Percentiles rank a stretch among this genome's conserved stretches.
phyloP scores from a whole-genome alignment of 1,284 basidiomycete genomes.

The Baeospora myosura region DNA sequence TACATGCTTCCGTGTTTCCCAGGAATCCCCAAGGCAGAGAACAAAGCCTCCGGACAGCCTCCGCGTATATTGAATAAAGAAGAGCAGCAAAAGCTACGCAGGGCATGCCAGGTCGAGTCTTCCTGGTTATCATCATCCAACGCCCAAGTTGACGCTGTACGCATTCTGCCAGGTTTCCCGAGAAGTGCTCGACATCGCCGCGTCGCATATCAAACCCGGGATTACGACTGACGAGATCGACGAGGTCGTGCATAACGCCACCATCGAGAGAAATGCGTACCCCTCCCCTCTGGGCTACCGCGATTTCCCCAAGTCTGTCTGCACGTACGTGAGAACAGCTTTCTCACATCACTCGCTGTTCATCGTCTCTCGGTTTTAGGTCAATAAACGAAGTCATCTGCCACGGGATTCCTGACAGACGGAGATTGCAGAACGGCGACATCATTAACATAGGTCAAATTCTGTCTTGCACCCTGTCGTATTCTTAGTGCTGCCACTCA shows the following conservation, averaged over 20 bases:
- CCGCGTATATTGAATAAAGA: slow-evolving; percentile 56
- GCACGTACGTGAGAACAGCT: slow-evolving; percentile 65
- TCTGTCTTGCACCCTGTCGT: not conserved
- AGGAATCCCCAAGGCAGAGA: slow-evolving; percentile 63
- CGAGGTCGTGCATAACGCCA: slow-evolving; percentile 90
- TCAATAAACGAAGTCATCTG: slow-evolving; percentile 96
- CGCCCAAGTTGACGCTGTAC: slow-evolving; percentile 3
- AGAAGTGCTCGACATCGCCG: slow-evolving; percentile 89
- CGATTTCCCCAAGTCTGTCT: slow-evolving; percentile 91
- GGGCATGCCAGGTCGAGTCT: slow-evolving; percentile 60
- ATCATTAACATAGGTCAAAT: slow-evolving; percentile 82
- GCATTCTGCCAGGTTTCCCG: slow-evolving; percentile 59
- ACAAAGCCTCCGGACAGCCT: slow-evolving; percentile 48
- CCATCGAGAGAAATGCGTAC: slow-evolving; percentile 87
- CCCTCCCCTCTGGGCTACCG: slow-evolving; percentile 94
- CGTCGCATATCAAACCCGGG: slow-evolving; percentile 79
- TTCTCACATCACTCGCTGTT: not conserved
- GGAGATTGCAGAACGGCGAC: slow-evolving; percentile 83
- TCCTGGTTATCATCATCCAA: not conserved
- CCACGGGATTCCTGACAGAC: slow-evolving; percentile 90
- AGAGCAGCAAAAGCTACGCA: slow-evolving; percentile 77
- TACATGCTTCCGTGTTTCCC: slow-evolving; percentile 13
- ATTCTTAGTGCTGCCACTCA: slow-evolving; percentile 2
- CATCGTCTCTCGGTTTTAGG: slow-evolving; percentile 26
- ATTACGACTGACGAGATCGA: slow-evolving; percentile 96